Percentiles rank a stretch among this genome's conserved stretches.
Evolutionary conservation across 1,139 yeast species (phyloP).

Genomic region (Geotrichum fermentans): DNA sequence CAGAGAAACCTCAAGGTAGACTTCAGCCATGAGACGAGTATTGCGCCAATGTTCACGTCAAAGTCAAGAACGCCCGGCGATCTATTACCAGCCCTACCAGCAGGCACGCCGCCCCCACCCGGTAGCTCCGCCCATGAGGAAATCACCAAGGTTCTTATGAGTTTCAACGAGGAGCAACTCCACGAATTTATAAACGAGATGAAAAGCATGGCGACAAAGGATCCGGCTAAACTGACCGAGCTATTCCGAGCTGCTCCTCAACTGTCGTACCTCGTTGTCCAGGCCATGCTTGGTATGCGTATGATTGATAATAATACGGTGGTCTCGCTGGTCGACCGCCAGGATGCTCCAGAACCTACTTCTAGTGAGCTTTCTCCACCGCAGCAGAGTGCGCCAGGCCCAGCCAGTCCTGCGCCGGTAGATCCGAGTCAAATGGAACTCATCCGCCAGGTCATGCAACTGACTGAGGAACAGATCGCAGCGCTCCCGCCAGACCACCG

Average conservation of each 20-base stretch:
- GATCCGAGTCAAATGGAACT: constrained; percentile 34
- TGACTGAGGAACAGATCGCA: constrained; percentile 61
- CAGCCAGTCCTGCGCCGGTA: constrained; percentile 6
- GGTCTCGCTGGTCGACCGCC: constrained; percentile 34
- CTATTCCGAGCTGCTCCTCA: constrained; percentile 74
- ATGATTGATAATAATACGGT: constrained; percentile 50
- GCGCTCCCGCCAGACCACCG: constrained; percentile 58
- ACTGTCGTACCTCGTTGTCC: constrained; percentile 75
- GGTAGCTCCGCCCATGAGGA: constrained; percentile 53
- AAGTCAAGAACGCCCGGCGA: constrained; percentile 5
- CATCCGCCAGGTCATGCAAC: constrained; percentile 48
- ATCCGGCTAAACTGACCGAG: constrained; percentile 57
- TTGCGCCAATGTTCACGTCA: constrained; percentile 17
- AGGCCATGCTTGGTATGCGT: constrained; percentile 55
- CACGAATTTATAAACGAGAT: constrained; percentile 55
- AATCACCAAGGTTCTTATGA: constrained; percentile 50
- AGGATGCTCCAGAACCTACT: constrained; percentile 22
- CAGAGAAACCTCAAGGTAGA: constrained; percentile 69
- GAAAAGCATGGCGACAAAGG: constrained; percentile 56
- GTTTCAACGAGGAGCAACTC: constrained; percentile 52
- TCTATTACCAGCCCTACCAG: constrained; percentile 31
- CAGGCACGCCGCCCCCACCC: constrained; percentile 42
- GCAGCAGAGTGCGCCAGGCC: not conserved
- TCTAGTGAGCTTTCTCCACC: not conserved
- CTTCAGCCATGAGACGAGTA: constrained; percentile 43